Evolutionary conservation across 2,329 filamentous ascomycete species (phyloP).

Genomic region (Colletotrichum kahawae): DNA sequence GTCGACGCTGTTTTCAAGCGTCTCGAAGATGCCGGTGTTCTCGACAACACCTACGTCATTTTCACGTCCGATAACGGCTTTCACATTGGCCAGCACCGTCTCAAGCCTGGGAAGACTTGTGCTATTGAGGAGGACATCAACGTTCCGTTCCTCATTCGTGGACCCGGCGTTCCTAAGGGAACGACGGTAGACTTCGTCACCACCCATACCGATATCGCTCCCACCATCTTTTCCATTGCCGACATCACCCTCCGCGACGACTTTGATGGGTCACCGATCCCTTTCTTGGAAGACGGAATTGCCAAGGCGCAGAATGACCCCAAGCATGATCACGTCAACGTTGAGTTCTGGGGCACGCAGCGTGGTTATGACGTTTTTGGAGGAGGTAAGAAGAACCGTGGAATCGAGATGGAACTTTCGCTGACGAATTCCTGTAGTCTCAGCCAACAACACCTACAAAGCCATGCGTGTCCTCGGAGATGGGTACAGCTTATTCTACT

Average conservation of each 20-base stretch:
- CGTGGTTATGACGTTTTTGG: constrained; percentile 6
- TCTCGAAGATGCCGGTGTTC: constrained; percentile 55
- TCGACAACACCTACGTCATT: constrained; percentile 66
- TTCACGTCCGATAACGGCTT: constrained; percentile 67
- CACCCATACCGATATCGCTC: constrained; percentile 68
- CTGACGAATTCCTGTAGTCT: not conserved
- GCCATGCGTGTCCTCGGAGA: constrained; percentile 57
- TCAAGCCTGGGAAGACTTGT: constrained; percentile 63
- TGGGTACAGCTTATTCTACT: constrained; percentile 67
- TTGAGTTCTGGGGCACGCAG: constrained; percentile 60
- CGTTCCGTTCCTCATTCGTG: constrained; percentile 61
- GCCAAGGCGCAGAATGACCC: constrained; percentile 23
- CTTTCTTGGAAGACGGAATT: constrained; percentile 32
- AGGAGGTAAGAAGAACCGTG: not conserved
- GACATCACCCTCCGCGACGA: constrained; percentile 47
- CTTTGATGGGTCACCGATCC: constrained; percentile 63
- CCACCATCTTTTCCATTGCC: constrained; percentile 58
- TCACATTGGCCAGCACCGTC: constrained; percentile 63
- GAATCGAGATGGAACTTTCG: rapidly evolving
- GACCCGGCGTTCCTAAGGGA: constrained; percentile 53
- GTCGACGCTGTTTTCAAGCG: constrained; percentile 50
- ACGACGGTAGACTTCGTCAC: constrained; percentile 50
- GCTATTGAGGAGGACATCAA: constrained; percentile 65
- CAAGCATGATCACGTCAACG: constrained; percentile 59
- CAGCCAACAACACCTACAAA: constrained; percentile 64